Conservation (phyloP, 768 basidiomycete genomes). For the Hericium rajendrae region DNA sequence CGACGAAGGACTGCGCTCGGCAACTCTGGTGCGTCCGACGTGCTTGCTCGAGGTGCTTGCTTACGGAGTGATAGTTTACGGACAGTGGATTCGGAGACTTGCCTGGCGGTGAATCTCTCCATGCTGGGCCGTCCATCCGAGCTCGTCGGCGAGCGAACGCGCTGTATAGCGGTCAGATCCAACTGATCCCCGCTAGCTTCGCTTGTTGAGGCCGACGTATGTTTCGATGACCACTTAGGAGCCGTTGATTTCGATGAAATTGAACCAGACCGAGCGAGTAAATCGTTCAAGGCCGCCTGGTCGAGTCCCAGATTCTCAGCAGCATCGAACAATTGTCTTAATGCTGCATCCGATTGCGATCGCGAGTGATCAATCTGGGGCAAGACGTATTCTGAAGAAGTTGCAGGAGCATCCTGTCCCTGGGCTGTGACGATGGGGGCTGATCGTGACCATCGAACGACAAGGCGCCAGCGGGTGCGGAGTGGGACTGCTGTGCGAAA, state of each 20-base stretch:
- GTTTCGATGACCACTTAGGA: conserved; percentile 33
- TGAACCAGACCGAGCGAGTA: conserved; percentile 65
- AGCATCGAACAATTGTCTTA: conserved; percentile 69
- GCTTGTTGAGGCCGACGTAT: conserved; percentile 29
- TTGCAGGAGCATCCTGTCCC: not conserved
- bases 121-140: conserved; percentile 17
- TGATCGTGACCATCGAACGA: conserved; percentile 7
- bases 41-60: conserved; percentile 3
- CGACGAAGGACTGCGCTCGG: conserved; percentile 54
- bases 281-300: conserved; percentile 56
- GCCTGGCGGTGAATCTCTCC: conserved; percentile 2
- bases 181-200: conserved; percentile 12
- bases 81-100: conserved; percentile 1
- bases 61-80: conserved; percentile 3
- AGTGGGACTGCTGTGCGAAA: conserved; percentile 1
- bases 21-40: conserved; percentile 2
- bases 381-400: too few relatives aligned
- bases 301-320: conserved; percentile 70
- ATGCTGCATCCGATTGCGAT: conserved; percentile 32
- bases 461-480: conserved; percentile 10
- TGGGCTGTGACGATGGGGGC: not conserved
- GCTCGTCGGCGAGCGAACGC: conserved; percentile 11
- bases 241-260: conserved; percentile 41
- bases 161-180: not conserved
- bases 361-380: not conserved